phyloP scores from a whole-genome alignment of 495 filamentous ascomycete species.

The Neurospora pannonica region DNA sequence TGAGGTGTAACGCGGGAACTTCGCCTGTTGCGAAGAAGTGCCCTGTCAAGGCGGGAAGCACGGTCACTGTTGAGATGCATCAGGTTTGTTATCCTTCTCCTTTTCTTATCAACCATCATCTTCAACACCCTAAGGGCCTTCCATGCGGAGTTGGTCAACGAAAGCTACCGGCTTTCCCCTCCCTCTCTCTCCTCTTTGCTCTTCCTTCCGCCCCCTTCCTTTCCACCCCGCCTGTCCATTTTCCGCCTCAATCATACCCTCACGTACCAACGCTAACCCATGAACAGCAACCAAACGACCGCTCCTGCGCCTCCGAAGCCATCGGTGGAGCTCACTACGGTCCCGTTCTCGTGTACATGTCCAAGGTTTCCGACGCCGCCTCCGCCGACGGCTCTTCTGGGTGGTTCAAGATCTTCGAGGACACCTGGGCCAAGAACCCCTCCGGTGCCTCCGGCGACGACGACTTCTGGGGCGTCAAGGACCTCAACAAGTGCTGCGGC shows the following conservation, averaged over 20 bases:
- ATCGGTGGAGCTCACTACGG: constrained; percentile 42
- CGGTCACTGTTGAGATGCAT: constrained; percentile 45
- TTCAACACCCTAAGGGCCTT: constrained; percentile 27
- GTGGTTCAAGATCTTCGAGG: constrained; percentile 47
- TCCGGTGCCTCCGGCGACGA: constrained; percentile 26
- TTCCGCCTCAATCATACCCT: no score
- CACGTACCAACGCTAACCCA: constrained; percentile 11
- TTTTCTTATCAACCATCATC: background rate
- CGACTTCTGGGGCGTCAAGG: constrained; percentile 43
- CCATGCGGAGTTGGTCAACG: constrained; percentile 18
- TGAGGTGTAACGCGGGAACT: constrained; percentile 34
- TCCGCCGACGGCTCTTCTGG: constrained; percentile 32
- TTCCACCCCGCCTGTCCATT: background rate
- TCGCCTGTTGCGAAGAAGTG: constrained; percentile 30
- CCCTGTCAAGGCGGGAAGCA: constrained; percentile 35
- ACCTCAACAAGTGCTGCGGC: constrained; percentile 45
- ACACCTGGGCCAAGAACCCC: constrained; percentile 34
- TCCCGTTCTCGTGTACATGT: constrained; percentile 44
- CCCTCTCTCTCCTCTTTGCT: background rate
- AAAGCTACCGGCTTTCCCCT: background rate
- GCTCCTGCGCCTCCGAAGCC: constrained; percentile 33
- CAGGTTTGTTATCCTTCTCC: constrained; percentile 22
- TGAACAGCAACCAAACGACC: constrained; percentile 31
- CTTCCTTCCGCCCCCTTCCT: background rate
- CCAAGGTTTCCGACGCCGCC: constrained; percentile 40